phyloP scores from a whole-genome alignment of 2,329 filamentous ascomycete species.

The Monosporascus sp. region DNA sequence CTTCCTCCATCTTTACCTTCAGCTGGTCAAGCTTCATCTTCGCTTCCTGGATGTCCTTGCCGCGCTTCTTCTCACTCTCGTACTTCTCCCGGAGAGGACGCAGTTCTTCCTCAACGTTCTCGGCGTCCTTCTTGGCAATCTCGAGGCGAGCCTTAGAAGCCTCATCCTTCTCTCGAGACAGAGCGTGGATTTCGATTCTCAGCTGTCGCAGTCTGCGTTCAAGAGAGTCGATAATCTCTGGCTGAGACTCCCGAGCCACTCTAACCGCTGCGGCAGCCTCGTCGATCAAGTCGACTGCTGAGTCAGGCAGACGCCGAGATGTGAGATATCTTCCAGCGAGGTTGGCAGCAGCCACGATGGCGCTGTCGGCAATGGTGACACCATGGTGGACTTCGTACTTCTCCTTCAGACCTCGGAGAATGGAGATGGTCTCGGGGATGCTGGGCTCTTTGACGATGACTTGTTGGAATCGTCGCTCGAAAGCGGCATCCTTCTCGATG shows the following conservation, averaged over 20 bases:
- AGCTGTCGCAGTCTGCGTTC: slow-evolving; percentile 87
- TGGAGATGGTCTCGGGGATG: slow-evolving; percentile 87
- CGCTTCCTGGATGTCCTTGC: slow-evolving; percentile 86
- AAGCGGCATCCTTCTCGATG: slow-evolving; percentile 96
- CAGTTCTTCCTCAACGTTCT: slow-evolving; percentile 90
- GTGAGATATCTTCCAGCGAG: slow-evolving; percentile 93
- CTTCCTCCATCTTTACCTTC: slow-evolving; percentile 87
- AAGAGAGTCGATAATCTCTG: slow-evolving; percentile 89
- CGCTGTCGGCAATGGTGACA: slow-evolving; percentile 91
- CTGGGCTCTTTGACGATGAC: slow-evolving; percentile 93
- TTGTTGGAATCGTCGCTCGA: slow-evolving; percentile 97
- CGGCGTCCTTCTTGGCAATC: slow-evolving; percentile 81
- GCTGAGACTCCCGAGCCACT: slow-evolving; percentile 92
- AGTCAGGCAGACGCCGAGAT: slow-evolving; percentile 84
- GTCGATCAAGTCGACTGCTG: slow-evolving; percentile 92
- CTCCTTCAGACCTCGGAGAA: slow-evolving; percentile 96
- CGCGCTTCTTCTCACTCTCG: slow-evolving; percentile 83
- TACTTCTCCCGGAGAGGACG: slow-evolving; percentile 92
- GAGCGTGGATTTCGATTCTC: slow-evolving; percentile 93
- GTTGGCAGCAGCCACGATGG: slow-evolving; percentile 85
- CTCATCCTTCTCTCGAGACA: slow-evolving; percentile 91
- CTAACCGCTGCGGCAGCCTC: slow-evolving; percentile 95
- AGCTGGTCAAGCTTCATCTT: slow-evolving; percentile 92
- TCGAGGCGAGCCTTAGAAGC: slow-evolving; percentile 79
- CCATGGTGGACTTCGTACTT: slow-evolving; percentile 98